Evolutionary conservation across 345 rosid genomes (phyloP).

Genomic region (Eucalyptus polybractea): DNA sequence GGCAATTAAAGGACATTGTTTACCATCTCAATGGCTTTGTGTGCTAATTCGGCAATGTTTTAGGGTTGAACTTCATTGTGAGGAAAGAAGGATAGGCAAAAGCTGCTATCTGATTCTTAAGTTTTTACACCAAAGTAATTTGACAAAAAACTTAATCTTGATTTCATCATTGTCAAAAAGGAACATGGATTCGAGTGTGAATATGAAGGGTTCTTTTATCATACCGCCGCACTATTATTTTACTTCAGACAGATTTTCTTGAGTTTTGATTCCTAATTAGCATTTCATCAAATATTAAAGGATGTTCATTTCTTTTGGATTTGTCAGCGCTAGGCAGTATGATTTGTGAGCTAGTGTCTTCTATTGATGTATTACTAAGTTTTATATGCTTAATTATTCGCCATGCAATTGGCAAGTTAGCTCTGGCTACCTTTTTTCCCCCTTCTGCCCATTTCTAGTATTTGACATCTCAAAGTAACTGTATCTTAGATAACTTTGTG

Average conservation of each 20-base stretch:
- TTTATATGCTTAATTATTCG: background rate
- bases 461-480: background rate
- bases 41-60: background rate
- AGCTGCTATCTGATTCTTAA: background rate
- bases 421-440: background rate
- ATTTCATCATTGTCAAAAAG: background rate
- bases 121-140: background rate
- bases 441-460: background rate
- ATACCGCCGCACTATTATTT: background rate
- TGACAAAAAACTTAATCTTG: background rate
- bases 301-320: background rate
- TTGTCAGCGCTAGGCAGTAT: background rate
- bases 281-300: background rate
- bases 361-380: background rate
- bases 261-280: background rate
- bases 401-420: background rate
- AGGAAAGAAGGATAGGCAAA: background rate
- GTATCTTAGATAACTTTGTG: background rate
- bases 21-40: background rate
- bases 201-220: background rate
- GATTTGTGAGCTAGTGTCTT: background rate
- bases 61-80: background rate
- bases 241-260: background rate
- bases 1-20: background rate
- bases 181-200: background rate